Conservation (phyloP, 2,329 filamentous ascomycete species). For the Colletotrichum limetticola region DNA sequence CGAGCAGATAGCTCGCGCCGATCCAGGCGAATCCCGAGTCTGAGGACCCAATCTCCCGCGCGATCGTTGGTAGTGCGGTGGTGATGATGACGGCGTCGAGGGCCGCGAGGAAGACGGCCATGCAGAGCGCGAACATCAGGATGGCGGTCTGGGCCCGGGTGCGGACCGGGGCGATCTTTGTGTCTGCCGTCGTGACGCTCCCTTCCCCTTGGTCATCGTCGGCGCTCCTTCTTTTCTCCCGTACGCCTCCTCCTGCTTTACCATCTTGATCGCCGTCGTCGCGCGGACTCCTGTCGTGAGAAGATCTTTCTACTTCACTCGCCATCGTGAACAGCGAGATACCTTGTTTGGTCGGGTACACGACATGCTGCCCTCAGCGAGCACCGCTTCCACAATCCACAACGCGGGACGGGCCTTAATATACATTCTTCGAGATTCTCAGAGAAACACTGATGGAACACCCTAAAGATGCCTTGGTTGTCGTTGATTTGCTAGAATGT, state of each 20-base stretch:
- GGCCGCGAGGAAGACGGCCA: constrained; percentile 63
- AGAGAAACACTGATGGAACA: no score
- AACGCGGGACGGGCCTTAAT: not conserved
- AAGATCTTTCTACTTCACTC: not conserved
- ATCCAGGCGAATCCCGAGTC: constrained; percentile 82
- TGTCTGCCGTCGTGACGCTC: constrained; percentile 14
- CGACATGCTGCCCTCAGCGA: not conserved
- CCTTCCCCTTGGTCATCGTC: constrained; percentile 3
- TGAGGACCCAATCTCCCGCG: constrained; percentile 69
- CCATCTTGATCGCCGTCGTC: not conserved
- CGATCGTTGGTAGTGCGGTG: constrained; percentile 74
- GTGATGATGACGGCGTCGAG: constrained; percentile 72
- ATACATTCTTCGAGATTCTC: not conserved
- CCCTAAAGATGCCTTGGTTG: not conserved
- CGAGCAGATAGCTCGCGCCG: constrained; percentile 78
- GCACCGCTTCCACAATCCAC: not conserved
- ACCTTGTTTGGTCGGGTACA: not conserved
- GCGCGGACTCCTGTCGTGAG: not conserved
- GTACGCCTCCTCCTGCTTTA: not conserved
- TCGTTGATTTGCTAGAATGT: not conserved
- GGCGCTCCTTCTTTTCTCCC: not conserved
- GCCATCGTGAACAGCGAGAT: constrained; percentile 1
- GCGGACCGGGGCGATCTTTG: constrained; percentile 39
- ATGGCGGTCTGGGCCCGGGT: constrained; percentile 50
- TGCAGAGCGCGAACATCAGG: constrained; percentile 53